Conservation (phyloP, 1,284 basidiomycete species). For the Cutaneotrichosporon sp. region DNA sequence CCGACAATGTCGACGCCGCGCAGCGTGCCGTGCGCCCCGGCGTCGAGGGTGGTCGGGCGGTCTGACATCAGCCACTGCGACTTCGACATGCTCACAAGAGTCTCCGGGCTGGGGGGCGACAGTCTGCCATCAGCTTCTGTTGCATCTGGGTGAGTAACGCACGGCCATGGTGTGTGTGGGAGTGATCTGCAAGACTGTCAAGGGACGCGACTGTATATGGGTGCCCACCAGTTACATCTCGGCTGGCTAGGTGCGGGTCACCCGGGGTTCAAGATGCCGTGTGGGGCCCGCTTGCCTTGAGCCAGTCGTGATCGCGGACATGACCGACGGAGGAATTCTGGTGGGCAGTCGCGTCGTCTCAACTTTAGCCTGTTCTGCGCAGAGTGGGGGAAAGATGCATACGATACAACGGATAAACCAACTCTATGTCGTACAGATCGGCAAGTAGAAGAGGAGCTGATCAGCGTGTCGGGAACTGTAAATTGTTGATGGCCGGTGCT, state of each 20-base stretch:
- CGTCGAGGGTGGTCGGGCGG: slow-evolving; percentile 23
- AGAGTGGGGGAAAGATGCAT: background rate
- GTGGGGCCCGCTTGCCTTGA: background rate
- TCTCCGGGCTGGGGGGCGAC: slow-evolving; percentile 4
- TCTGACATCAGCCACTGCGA: slow-evolving; percentile 17
- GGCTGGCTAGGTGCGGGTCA: background rate
- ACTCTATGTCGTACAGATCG: background rate
- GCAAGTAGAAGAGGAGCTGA: background rate
- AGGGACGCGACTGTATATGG: background rate
- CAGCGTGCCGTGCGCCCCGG: slow-evolving; percentile 28
- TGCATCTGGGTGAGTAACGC: background rate
- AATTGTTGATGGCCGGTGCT: background rate
- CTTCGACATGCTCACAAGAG: slow-evolving; percentile 12
- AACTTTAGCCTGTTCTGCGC: background rate
- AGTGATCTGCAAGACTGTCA: background rate
- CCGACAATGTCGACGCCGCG: slow-evolving; percentile 24
- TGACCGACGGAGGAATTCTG: slow-evolving; percentile 7
- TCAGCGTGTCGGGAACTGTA: background rate
- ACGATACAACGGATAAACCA: background rate
- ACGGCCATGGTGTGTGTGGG: slow-evolving; percentile 10
- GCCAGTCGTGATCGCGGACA: background rate
- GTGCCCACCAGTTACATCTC: background rate
- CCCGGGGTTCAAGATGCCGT: slow-evolving; percentile 1
- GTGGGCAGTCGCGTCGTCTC: background rate
- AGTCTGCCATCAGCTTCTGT: slow-evolving; percentile 6